Conservation (phyloP, 2,329 filamentous ascomycete species). For the Ophiocordyceps robertsii region DNA sequence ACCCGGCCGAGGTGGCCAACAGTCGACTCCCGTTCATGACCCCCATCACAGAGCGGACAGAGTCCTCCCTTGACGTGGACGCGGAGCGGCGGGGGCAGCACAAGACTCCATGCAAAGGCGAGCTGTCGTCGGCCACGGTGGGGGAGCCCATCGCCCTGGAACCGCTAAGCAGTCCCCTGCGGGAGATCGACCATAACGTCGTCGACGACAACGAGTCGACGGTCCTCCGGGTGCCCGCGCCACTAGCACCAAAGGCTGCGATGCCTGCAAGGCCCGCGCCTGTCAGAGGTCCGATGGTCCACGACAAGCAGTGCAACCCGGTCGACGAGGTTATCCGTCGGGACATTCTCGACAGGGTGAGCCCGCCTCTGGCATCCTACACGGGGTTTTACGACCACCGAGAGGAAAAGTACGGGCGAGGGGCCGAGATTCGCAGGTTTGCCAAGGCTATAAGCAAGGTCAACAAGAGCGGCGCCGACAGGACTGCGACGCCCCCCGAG, state of each 20-base stretch:
- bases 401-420: conserved; percentile 48
- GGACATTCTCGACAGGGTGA: conserved; percentile 60
- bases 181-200: conserved; percentile 32
- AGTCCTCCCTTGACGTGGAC: conserved; percentile 64
- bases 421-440: conserved; percentile 68
- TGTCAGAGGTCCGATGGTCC: conserved; percentile 60
- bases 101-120: conserved; percentile 64
- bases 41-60: conserved; percentile 90
- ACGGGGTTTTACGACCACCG: conserved; percentile 68
- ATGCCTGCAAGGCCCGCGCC: conserved; percentile 19
- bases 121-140: conserved; percentile 10
- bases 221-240: conserved; percentile 34
- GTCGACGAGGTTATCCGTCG: conserved; percentile 63
- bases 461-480: conserved; percentile 45
- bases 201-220: conserved; percentile 30
- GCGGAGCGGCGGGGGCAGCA: conserved; percentile 47
- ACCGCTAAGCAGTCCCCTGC: conserved; percentile 57
- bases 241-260: conserved; percentile 29
- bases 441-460: conserved; percentile 52
- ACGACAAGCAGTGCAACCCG: conserved; percentile 77
- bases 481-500: conserved; percentile 40
- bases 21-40: conserved; percentile 97
- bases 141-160: conserved; percentile 24
- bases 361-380: conserved; percentile 62
- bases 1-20: conserved; percentile 68